phyloP scores from a whole-genome alignment of 345 rosid genomes.

The Gossypium mustelinum region DNA sequence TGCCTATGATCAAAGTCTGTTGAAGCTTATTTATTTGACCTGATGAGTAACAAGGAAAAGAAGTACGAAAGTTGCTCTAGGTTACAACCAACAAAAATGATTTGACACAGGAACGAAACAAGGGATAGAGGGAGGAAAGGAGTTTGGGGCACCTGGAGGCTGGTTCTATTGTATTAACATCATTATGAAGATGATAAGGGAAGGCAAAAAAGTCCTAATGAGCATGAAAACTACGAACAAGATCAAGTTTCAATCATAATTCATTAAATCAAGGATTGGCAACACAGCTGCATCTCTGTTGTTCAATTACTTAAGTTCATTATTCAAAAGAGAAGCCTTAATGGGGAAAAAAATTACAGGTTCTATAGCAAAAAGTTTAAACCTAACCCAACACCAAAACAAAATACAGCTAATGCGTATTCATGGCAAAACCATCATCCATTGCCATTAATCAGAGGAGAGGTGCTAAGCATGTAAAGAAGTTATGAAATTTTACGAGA shows the following conservation, averaged over 20 bases:
- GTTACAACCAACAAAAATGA: background rate
- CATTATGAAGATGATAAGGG: background rate
- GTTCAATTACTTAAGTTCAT: background rate
- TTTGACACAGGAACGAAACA: background rate
- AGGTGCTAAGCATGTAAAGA: background rate
- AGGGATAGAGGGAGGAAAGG: background rate
- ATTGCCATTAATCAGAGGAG: background rate
- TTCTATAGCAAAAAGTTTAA: background rate
- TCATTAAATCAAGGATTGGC: background rate
- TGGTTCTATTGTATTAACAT: background rate
- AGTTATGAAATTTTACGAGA: background rate
- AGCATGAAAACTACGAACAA: background rate
- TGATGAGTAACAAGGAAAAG: background rate
- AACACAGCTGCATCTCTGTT: background rate
- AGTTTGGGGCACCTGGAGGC: background rate
- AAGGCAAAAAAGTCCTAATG: background rate
- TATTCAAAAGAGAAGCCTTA: background rate
- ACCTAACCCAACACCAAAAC: background rate
- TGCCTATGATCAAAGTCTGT: background rate
- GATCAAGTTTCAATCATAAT: background rate
- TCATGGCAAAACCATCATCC: background rate
- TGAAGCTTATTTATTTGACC: background rate
- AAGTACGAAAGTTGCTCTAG: background rate
- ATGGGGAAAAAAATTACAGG: background rate
- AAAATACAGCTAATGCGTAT: background rate